Evolutionary conservation across 371 early-diverging fungal genomes (phyloP).

Genomic region (Gilbertella persicaria): DNA sequence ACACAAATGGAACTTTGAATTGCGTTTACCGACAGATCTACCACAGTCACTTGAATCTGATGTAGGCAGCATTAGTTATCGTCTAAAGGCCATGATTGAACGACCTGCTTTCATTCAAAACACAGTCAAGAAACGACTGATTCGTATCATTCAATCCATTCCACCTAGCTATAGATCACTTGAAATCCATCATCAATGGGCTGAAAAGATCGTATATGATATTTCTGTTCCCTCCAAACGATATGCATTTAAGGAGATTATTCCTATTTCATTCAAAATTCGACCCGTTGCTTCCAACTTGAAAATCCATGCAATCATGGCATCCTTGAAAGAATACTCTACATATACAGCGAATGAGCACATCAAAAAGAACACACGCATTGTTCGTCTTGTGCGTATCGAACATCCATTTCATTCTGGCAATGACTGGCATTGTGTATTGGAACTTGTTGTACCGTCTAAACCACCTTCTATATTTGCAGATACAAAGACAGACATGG

Average conservation of each 20-base stretch:
- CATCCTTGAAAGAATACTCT: slow-evolving; percentile 26
- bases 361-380: slow-evolving; percentile 28
- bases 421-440: slow-evolving; percentile 20
- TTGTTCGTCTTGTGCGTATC: slow-evolving; percentile 13
- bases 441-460: slow-evolving; percentile 16
- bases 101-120: slow-evolving; percentile 28
- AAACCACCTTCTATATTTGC: slow-evolving; percentile 18
- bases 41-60: slow-evolving; percentile 36
- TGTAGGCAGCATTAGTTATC: slow-evolving; percentile 23
- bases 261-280: slow-evolving; percentile 30
- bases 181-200: slow-evolving; percentile 30
- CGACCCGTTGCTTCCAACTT: slow-evolving; percentile 23
- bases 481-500: slow-evolving; percentile 28
- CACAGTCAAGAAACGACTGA: slow-evolving; percentile 18
- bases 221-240: slow-evolving; percentile 28
- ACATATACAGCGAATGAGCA: slow-evolving; percentile 25
- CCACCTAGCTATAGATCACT: slow-evolving; percentile 24
- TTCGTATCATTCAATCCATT: slow-evolving; percentile 22
- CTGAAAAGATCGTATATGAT: slow-evolving; percentile 35
- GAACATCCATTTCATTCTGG: slow-evolving; percentile 24
- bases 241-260: slow-evolving; percentile 20
- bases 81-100: slow-evolving; percentile 26
- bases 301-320: slow-evolving; percentile 20
- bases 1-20: slow-evolving; percentile 34
- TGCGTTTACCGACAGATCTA: slow-evolving; percentile 29